A percentile compares a stretch with the other conserved stretches of the same genome.
Evolutionary conservation across 2,329 filamentous ascomycete species (phyloP).

Genomic region (Fusarium acutatum): DNA sequence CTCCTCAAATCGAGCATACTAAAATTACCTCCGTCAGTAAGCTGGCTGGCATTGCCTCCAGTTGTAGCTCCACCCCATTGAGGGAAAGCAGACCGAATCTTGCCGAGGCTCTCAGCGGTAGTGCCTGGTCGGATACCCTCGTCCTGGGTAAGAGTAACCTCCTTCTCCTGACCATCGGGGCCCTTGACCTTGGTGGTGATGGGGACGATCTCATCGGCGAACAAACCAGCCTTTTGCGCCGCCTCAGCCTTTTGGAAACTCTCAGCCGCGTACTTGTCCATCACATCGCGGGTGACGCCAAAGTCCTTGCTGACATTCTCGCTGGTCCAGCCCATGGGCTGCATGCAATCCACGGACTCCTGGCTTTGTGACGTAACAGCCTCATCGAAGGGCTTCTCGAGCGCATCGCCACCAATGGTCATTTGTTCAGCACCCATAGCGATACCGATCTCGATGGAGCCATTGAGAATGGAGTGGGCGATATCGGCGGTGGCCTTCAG

Average conservation of each 20-base stretch:
- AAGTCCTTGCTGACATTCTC: constrained; percentile 97
- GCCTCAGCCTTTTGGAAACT: constrained; percentile 87
- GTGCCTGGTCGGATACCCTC: constrained; percentile 93
- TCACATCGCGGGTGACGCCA: constrained; percentile 77
- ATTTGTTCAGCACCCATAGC: constrained; percentile 91
- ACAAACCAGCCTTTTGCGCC: constrained; percentile 90
- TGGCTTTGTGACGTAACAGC: constrained; percentile 75
- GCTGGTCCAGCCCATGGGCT: constrained; percentile 97
- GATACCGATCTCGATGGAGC: constrained; percentile 86
- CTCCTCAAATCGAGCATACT: not conserved
- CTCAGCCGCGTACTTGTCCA: constrained; percentile 88
- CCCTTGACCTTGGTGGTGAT: constrained; percentile 85
- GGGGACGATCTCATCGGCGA: constrained; percentile 93
- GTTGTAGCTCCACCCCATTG: constrained; percentile 88
- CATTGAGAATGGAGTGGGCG: constrained; percentile 82
- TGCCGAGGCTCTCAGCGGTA: constrained; percentile 80
- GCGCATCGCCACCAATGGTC: constrained; percentile 75
- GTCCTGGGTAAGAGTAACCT: constrained; percentile 82
- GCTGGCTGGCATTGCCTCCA: constrained; percentile 92
- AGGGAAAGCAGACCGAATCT: constrained; percentile 90
- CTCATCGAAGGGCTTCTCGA: constrained; percentile 79
- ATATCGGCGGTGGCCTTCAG: constrained; percentile 96
- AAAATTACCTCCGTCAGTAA: constrained; percentile 82
- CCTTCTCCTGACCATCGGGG: constrained; percentile 79
- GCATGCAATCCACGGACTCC: constrained; percentile 85